Evolutionary conservation across 2,329 filamentous ascomycete species (phyloP).

Genomic region (Fusarium oligoseptatum): DNA sequence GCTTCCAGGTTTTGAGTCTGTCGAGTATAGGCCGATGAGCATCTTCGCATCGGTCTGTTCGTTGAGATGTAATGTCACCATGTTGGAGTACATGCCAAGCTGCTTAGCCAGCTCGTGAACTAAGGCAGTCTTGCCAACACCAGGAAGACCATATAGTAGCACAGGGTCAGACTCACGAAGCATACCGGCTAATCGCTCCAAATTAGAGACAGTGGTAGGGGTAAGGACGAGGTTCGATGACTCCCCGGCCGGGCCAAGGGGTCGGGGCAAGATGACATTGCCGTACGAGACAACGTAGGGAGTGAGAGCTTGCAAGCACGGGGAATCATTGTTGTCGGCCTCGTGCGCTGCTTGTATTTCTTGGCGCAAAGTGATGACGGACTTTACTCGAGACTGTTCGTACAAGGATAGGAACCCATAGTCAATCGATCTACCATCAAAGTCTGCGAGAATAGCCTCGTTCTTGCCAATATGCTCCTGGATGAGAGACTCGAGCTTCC

Average conservation of each 20-base stretch:
- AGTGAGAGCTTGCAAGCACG: slow-evolving; percentile 63
- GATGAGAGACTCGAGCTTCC: slow-evolving; percentile 80
- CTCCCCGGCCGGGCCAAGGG: slow-evolving; percentile 62
- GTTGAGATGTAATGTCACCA: slow-evolving; percentile 96
- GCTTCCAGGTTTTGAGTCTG: slow-evolving; percentile 86
- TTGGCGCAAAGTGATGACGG: slow-evolving; percentile 58
- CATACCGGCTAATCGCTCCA: slow-evolving; percentile 75
- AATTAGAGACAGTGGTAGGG: slow-evolving; percentile 78
- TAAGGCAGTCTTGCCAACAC: slow-evolving; percentile 90
- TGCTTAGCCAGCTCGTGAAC: slow-evolving; percentile 85
- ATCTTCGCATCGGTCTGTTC: slow-evolving; percentile 99
- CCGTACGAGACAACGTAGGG: slow-evolving; percentile 74
- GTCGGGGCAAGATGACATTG: slow-evolving; percentile 75
- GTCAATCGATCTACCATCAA: slow-evolving; percentile 83
- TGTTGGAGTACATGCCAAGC: slow-evolving; percentile 81
- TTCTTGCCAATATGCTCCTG: slow-evolving; percentile 72
- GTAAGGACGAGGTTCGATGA: slow-evolving; percentile 75
- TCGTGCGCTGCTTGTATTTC: slow-evolving; percentile 49
- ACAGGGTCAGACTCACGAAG: slow-evolving; percentile 79
- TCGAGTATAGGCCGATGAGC: slow-evolving; percentile 93
- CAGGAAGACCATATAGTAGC: slow-evolving; percentile 84
- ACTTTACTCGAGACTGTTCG: slow-evolving; percentile 67
- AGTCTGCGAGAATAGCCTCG: slow-evolving; percentile 73
- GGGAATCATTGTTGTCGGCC: slow-evolving; percentile 14
- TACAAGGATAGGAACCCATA: slow-evolving; percentile 78